phyloP scores from a whole-genome alignment of 352 stramenopile species.

The Phytophthora capsici region DNA sequence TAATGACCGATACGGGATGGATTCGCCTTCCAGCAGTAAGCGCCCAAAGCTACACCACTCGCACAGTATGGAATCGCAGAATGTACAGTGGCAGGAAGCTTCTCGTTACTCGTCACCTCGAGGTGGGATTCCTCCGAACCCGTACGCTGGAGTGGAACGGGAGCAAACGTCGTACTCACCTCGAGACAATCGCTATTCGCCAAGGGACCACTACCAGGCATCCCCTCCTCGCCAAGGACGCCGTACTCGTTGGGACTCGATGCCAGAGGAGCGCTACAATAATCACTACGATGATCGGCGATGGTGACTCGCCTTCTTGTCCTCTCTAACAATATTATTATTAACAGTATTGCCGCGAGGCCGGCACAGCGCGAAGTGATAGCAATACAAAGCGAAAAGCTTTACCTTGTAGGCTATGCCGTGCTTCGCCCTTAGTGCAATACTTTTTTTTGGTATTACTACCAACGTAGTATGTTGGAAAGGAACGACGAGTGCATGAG shows the following conservation, averaged over 20 bases:
- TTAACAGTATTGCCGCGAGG: constrained; percentile 44
- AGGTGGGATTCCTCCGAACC: constrained; percentile 21
- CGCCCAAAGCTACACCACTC: constrained; percentile 67
- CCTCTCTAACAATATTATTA: constrained; percentile 52
- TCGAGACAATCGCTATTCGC: constrained; percentile 30
- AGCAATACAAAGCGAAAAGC: constrained; percentile 41
- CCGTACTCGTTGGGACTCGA: constrained; percentile 46
- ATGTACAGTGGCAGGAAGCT: constrained; percentile 45
- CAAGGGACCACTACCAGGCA: constrained; percentile 38
- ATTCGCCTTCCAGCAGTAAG: constrained; percentile 48
- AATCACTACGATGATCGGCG: constrained; percentile 37
- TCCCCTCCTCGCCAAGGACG: constrained; percentile 25
- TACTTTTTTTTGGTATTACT: constrained; percentile 44
- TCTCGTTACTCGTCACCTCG: constrained; percentile 37
- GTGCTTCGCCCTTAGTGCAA: constrained; percentile 37
- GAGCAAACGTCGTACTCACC: constrained; percentile 33
- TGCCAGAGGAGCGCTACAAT: constrained; percentile 41
- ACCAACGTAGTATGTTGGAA: no score
- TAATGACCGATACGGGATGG: constrained; percentile 28
- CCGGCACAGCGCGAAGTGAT: constrained; percentile 38
- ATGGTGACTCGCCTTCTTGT: constrained; percentile 31
- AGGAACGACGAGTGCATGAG: constrained; percentile 13
- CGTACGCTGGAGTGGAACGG: constrained; percentile 42
- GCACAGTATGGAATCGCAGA: constrained; percentile 61
- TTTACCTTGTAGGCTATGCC: constrained; percentile 42